phyloP scores from a whole-genome alignment of 768 basidiomycete genomes.

The Leccinum disarticulatum region DNA sequence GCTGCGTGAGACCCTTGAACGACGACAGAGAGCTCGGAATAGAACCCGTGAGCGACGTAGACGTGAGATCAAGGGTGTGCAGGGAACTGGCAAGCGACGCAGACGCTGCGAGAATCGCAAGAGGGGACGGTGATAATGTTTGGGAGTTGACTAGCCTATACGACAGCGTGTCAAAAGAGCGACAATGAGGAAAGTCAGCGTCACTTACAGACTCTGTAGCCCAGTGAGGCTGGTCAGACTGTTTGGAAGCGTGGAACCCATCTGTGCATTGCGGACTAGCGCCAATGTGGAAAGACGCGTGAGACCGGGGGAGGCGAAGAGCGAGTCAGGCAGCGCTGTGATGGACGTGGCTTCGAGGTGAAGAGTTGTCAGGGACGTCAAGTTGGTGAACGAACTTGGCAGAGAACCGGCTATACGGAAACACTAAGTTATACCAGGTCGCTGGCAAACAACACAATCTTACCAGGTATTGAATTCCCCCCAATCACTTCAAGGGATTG shows the following conservation, averaged over 20 bases:
- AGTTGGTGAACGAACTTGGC: slow-evolving; percentile 37
- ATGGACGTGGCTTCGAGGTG: slow-evolving; percentile 43
- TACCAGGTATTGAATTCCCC: slow-evolving; percentile 43
- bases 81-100: slow-evolving; percentile 33
- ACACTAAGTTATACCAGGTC: not conserved
- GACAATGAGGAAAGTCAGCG: not conserved
- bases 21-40: slow-evolving; percentile 37
- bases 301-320: slow-evolving; percentile 36
- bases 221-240: slow-evolving; percentile 31
- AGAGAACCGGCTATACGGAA: slow-evolving; percentile 40
- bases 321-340: slow-evolving; percentile 32
- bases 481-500: slow-evolving; percentile 41
- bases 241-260: slow-evolving; percentile 39
- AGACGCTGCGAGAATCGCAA: slow-evolving; percentile 34
- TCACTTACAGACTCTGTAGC: slow-evolving; percentile 41
- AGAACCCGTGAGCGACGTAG: slow-evolving; percentile 38
- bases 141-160: slow-evolving; percentile 40
- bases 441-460: slow-evolving; percentile 9
- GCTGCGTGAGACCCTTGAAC: slow-evolving; percentile 35
- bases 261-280: slow-evolving; percentile 41
- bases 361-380: slow-evolving; percentile 40
- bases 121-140: slow-evolving; percentile 30
- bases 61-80: slow-evolving; percentile 39
- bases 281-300: slow-evolving; percentile 35
- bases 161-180: slow-evolving; percentile 2